A percentile compares a stretch with the other conserved stretches of the same genome.
These are phyloP conservation scores for Malassezia dermatis DNA, from an alignment of 1,284 basidiomycete species.

Conservation along the genomic window DNA sequence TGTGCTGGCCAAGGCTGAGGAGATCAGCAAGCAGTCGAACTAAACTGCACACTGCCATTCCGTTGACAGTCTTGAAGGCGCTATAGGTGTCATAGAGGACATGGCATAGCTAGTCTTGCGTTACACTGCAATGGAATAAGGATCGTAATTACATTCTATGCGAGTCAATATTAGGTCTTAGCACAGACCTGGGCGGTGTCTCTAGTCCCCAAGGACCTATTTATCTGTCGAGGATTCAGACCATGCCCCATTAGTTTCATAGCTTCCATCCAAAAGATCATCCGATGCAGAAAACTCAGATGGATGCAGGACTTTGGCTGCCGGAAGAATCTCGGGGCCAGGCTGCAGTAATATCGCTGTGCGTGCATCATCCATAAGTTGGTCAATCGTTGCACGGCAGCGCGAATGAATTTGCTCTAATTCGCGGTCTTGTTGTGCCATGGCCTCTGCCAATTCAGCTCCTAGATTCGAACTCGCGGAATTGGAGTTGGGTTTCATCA, in stretches of 20 bases:
- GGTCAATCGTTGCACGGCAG: constrained; percentile 28
- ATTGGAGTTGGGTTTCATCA: neutral
- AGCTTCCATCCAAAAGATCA: neutral
- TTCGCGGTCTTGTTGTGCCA: constrained; percentile 27
- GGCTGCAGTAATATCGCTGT: constrained; percentile 25
- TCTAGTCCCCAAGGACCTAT: neutral
- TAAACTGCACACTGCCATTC: neutral
- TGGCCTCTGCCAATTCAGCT: neutral
- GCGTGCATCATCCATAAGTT: constrained; percentile 27
- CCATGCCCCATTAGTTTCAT: neutral
- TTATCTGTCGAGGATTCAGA: neutral
- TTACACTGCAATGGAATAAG: constrained; percentile 6
- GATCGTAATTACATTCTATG: constrained; percentile 2
- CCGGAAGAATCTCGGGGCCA: constrained; percentile 4
- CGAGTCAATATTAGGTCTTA: neutral
- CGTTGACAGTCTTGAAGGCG: constrained; percentile 1
- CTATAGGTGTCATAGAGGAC: neutral
- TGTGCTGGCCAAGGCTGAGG: constrained; percentile 88
- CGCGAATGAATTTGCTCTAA: constrained; percentile 27
- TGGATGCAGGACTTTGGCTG: constrained; percentile 34
- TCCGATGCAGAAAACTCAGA: constrained; percentile 18
- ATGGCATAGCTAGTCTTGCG: neutral
- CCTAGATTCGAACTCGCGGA: neutral
- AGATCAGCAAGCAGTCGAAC: constrained; percentile 69
- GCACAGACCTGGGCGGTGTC: neutral